Conservation (phyloP, 140 eudicot species). For the Erigeron philadelphicus region DNA sequence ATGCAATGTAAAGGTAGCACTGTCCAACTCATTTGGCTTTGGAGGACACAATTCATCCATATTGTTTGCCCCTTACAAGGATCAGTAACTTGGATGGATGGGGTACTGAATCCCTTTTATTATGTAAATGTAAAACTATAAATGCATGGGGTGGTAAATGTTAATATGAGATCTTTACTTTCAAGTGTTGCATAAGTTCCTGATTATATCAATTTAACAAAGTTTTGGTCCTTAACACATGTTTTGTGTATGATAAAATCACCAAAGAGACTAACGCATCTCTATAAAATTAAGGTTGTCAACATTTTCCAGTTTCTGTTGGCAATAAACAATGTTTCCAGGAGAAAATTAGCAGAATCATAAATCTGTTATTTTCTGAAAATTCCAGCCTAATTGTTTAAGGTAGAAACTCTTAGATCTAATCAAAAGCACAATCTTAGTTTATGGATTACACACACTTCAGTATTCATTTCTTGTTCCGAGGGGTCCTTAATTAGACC, state of each 20-base stretch:
- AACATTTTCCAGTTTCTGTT: too few species aligned
- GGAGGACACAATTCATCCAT: constrained; percentile 81
- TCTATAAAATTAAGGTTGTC: too few species aligned
- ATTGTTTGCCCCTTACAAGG: constrained; percentile 62
- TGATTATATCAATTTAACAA: neutral
- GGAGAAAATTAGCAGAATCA: too few species aligned
- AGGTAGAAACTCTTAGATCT: neutral
- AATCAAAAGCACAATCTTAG: neutral
- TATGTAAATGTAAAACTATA: constrained; percentile 22
- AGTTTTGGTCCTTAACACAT: too few species aligned
- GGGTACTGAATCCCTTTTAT: constrained; percentile 3
- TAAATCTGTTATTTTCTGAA: too few species aligned
- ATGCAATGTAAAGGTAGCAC: constrained; percentile 47
- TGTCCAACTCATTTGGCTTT: constrained; percentile 73
- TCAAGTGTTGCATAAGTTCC: neutral
- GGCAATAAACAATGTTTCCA: too few species aligned
- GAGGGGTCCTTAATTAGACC: neutral
- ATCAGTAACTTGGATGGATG: constrained; percentile 20
- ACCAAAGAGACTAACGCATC: too few species aligned
- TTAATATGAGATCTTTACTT: neutral
- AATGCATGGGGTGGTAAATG: constrained; percentile 9
- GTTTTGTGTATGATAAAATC: too few species aligned
- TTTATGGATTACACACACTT: neutral
- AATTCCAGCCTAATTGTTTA: too few species aligned
- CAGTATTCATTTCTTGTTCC: neutral